Base-by-base conservation (phyloP, 306 rosid species). In the Fagus crenata region DNA sequence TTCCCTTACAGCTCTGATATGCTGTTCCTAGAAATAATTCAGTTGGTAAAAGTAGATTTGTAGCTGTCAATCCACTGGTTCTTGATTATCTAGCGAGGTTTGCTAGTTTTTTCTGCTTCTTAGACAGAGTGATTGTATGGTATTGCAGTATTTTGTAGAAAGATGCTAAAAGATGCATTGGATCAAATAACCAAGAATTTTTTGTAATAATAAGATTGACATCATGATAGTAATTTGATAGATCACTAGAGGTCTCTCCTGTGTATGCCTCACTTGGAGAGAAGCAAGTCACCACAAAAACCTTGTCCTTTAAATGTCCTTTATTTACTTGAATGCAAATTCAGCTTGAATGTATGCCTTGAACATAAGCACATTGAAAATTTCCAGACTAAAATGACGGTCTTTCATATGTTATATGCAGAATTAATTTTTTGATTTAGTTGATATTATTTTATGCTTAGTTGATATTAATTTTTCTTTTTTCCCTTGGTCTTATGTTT, bases 401-500 rank as follows among this genome's bases (percentile, higher is more conserved):
- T 15, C 1, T 36, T 14, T 60, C 18, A 61, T 31, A 60, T 32
- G 4, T 60, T 33, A 8, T 12, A 4, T 39, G 49, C 33, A 37
- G 32, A 39, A 37, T 37, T 65, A 7, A 65, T 37, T 17, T 64
- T 6, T 77, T 60, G 49, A 2, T 54, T 72, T 75, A 17, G 61
- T 68, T 6, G 73, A n/a, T 6, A 33, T 42, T 14, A 64, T 51
- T 49, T 73, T 39, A 1, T 0, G 18, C 69, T 43, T 77, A 42
- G 51, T 75, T 74, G 33, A 68, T 42, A 28, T 78, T 49, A 37
- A 17, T 42, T 73, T 31, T 31, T 69, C 36, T 55, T 28, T 31
- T 64, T 59, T 55, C 69, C 55, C 17, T 55, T 77, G 28, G 15
- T 82, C 35, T 46, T 56, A 55, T 56, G 46, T 43, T 39, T 18